These are phyloP conservation scores for Penicillium sp. DNA, from an alignment of 2,329 filamentous ascomycete species.

Conservation along the genomic window DNA sequence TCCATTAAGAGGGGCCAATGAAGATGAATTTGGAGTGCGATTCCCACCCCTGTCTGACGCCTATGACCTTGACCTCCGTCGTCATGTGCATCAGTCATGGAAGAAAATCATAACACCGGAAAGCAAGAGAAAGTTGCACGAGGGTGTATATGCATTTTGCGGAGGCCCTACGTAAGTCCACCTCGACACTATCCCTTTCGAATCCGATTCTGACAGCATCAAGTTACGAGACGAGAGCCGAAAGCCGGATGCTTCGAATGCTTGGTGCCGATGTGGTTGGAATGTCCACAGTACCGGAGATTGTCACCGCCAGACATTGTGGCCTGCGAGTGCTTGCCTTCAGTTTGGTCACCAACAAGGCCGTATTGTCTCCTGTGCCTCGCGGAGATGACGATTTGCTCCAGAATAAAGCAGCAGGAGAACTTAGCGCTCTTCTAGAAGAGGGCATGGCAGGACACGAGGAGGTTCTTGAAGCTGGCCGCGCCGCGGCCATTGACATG, in stretches of 20 bases:
- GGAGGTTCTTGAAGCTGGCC: constrained; percentile 62
- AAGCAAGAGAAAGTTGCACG: constrained; percentile 54
- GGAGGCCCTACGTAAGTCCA: constrained; percentile 56
- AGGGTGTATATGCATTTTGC: constrained; percentile 65
- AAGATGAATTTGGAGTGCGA: constrained; percentile 59
- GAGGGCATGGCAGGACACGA: constrained; percentile 62
- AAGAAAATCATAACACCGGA: constrained; percentile 46
- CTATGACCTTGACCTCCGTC: constrained; percentile 61
- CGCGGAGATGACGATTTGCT: constrained; percentile 57
- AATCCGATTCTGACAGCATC: constrained; percentile 13
- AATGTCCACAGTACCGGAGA: constrained; percentile 69
- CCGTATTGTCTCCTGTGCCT: constrained; percentile 57
- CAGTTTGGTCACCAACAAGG: constrained; percentile 64
- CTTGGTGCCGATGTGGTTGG: constrained; percentile 67
- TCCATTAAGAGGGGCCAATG: constrained; percentile 61
- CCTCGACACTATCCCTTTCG: neutral
- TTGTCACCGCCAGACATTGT: constrained; percentile 63
- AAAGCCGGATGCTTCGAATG: constrained; percentile 60
- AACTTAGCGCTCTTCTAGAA: constrained; percentile 56
- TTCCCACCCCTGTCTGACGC: constrained; percentile 65
- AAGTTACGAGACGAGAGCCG: constrained; percentile 63
- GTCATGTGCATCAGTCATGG: constrained; percentile 58
- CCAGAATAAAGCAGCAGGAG: constrained; percentile 48
- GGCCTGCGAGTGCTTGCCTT: constrained; percentile 63
- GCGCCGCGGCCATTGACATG: constrained; percentile 60